Percentiles rank a stretch among this genome's conserved stretches.
These are phyloP conservation scores for Prunus davidiana DNA, from an alignment of 306 rosid genomes.

Conservation along the genomic window DNA sequence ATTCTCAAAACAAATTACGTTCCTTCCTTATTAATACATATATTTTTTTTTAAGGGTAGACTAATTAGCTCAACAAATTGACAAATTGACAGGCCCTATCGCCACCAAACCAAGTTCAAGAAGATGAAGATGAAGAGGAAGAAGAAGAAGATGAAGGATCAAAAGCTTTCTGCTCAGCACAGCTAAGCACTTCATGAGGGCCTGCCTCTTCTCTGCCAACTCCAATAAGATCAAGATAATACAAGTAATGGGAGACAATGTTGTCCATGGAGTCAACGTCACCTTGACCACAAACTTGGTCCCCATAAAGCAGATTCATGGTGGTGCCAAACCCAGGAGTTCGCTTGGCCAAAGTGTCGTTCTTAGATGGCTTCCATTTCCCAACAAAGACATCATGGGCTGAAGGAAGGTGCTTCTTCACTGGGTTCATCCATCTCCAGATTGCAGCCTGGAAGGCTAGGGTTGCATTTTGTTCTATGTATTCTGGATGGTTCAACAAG, in stretches of 20 bases:
- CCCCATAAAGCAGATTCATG: constrained; percentile 83
- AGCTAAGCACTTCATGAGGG: constrained; percentile 54
- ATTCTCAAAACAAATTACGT: neutral
- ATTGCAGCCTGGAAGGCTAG: constrained; percentile 94
- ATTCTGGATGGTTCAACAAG: constrained; percentile 81
- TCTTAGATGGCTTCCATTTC: constrained; percentile 90
- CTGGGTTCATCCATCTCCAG: constrained; percentile 90
- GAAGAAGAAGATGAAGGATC: constrained; percentile 43
- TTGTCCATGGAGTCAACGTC: constrained; percentile 74
- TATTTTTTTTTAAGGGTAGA: too few species aligned
- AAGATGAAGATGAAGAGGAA: neutral
- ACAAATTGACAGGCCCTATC: neutral
- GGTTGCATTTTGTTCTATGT: constrained; percentile 88
- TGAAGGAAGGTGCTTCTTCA: constrained; percentile 71
- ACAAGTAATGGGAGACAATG: constrained; percentile 65
- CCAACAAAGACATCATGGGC: constrained; percentile 89
- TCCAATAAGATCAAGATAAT: constrained; percentile 76
- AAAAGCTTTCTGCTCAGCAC: constrained; percentile 65
- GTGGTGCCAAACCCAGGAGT: constrained; percentile 87
- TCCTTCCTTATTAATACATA: neutral
- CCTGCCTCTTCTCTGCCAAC: constrained; percentile 78
- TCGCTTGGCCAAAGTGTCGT: constrained; percentile 68
- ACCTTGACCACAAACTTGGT: constrained; percentile 64
- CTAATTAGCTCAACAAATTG: too few species aligned
- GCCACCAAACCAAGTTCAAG: neutral